Percentiles rank a stretch among this genome's conserved stretches.
Conservation (phyloP, 1,284 basidiomycete species). For the Puccinia polysora region DNA sequence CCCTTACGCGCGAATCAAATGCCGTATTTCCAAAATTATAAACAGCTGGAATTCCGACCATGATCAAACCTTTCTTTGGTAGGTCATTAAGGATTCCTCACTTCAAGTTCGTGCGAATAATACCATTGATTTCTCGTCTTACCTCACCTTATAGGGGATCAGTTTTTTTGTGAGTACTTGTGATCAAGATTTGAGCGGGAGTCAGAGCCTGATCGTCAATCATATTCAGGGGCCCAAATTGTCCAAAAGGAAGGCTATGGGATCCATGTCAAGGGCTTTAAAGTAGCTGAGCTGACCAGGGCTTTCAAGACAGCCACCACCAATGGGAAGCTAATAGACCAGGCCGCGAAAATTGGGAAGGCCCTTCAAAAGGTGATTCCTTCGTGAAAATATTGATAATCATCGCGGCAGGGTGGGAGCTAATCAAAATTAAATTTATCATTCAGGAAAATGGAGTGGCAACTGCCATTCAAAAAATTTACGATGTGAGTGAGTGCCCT, state of each 20-base stretch:
- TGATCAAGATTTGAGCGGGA: background rate
- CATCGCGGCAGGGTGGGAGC: too few species aligned
- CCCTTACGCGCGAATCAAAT: too few species aligned
- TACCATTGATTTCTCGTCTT: background rate
- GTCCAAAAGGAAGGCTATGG: conserved; percentile 50
- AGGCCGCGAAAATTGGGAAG: conserved; percentile 53
- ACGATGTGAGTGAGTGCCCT: too few species aligned
- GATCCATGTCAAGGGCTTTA: conserved; percentile 46
- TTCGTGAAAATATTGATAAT: too few species aligned
- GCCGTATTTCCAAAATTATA: background rate
- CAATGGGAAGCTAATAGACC: conserved; percentile 55
- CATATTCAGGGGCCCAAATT: conserved; percentile 48
- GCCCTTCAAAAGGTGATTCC: conserved; percentile 46
- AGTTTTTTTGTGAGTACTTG: conserved; percentile 25
- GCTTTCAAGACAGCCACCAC: conserved; percentile 47
- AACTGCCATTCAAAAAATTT: too few species aligned
- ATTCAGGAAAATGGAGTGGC: too few species aligned
- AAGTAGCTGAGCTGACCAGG: conserved; percentile 40
- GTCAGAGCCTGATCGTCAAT: background rate
- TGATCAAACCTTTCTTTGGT: conserved; percentile 51
- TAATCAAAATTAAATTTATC: too few species aligned
- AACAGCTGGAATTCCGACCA: conserved; percentile 48
- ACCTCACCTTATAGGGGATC: conserved; percentile 17
- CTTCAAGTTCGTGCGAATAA: background rate
- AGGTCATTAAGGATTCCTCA: conserved; percentile 22